Conservation (phyloP, 2,329 filamentous ascomycete genomes). For the Massarina eburnea region DNA sequence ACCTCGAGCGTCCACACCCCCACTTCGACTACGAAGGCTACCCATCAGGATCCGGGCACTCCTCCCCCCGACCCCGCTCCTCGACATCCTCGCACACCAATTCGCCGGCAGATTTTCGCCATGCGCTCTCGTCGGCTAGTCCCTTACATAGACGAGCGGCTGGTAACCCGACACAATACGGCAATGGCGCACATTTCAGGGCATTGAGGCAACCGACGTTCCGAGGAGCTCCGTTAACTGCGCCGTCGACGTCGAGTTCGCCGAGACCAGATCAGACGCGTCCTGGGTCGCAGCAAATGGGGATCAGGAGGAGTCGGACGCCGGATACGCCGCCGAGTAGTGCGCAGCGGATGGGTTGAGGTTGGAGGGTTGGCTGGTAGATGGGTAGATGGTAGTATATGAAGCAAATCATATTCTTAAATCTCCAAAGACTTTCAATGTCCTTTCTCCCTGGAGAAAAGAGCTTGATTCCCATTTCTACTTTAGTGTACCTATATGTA, state of each 20-base stretch:
- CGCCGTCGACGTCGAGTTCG: conserved; percentile 23
- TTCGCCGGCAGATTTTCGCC: conserved; percentile 9
- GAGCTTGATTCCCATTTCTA: too few species aligned
- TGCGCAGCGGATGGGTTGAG: conserved; percentile 10
- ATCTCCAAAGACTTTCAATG: too few species aligned
- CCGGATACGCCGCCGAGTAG: conserved; percentile 34
- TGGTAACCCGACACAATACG: too few species aligned
- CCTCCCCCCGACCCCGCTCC: conserved; percentile 20
- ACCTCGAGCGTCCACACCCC: conserved; percentile 1
- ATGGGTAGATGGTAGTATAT: too few species aligned
- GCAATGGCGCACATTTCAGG: conserved; percentile 13
- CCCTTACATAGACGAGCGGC: conserved; percentile 37
- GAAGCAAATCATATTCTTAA: too few species aligned
- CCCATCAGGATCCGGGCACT: conserved; percentile 15
- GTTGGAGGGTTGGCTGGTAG: not conserved
- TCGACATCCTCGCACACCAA: conserved; percentile 20
- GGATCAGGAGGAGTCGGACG: conserved; percentile 14
- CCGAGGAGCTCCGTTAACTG: conserved; percentile 19
- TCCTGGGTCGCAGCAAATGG: not conserved
- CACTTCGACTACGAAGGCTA: conserved; percentile 36
- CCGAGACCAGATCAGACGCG: conserved; percentile 11
- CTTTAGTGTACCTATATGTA: too few species aligned
- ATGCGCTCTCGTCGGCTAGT: conserved; percentile 29
- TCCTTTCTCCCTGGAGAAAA: too few species aligned
- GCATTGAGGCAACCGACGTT: conserved; percentile 27